A percentile compares a stretch with the other conserved stretches of the same genome.
Conservation (phyloP, 73 alveolate genomes). For the Paraurostyla sp. region DNA sequence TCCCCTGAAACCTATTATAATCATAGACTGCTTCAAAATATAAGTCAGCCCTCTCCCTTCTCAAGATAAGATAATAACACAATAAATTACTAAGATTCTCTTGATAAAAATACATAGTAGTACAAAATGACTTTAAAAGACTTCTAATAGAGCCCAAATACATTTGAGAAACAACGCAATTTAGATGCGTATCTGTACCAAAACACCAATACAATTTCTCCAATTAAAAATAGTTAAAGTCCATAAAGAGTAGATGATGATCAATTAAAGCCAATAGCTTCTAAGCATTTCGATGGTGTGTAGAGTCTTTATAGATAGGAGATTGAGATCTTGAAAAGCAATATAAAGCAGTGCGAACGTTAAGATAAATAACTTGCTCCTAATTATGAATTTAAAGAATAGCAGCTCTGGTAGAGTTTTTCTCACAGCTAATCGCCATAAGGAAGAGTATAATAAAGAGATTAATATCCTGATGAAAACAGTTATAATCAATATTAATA, state of each 20-base stretch:
- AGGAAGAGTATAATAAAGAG: background rate
- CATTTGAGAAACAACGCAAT: background rate
- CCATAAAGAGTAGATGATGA: background rate
- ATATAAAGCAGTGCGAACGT: background rate
- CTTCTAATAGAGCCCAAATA: background rate
- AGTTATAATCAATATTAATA: no score
- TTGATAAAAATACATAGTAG: background rate
- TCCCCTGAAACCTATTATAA: constrained; percentile 14
- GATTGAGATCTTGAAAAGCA: background rate
- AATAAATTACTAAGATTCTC: background rate
- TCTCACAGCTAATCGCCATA: constrained; percentile 2
- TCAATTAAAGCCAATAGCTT: background rate
- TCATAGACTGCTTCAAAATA: background rate
- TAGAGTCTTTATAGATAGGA: background rate
- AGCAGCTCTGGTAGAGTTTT: background rate
- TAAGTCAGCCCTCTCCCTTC: background rate
- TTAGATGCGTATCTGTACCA: background rate
- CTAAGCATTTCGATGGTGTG: constrained; percentile 15
- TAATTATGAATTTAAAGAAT: background rate
- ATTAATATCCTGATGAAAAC: background rate
- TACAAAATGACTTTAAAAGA: background rate
- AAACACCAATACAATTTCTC: background rate
- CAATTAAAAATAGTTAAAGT: background rate
- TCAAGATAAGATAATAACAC: background rate
- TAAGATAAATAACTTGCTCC: background rate